A percentile compares a stretch with the other conserved stretches of the same genome.
phyloP scores from a whole-genome alignment of 108 stramenopile genomes.

The Cyclostephanos invisitatus region DNA sequence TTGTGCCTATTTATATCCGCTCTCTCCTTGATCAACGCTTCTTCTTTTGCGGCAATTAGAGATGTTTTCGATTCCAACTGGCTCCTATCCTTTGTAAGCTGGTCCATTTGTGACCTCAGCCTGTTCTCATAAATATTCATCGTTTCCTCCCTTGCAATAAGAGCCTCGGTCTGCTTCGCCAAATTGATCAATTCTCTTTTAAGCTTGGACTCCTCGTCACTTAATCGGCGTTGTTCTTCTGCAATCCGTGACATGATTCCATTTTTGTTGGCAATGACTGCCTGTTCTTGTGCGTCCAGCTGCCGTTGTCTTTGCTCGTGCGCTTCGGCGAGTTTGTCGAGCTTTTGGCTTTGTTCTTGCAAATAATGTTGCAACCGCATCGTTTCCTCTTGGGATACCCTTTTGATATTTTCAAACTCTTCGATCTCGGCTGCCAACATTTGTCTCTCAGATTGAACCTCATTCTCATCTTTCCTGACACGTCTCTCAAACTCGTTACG shows the following conservation, averaged over 20 bases:
- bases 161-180: conserved; percentile 15
- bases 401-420: conserved; percentile 28
- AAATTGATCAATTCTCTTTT: conserved; percentile 26
- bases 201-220: conserved; percentile 18
- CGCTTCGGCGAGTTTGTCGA: conserved; percentile 12
- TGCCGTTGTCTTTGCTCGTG: conserved; percentile 19
- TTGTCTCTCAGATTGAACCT: conserved; percentile 10
- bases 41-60: conserved; percentile 16
- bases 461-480: conserved; percentile 7
- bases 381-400: conserved; percentile 28
- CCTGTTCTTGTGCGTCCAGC: conserved; percentile 29
- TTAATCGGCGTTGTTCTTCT: conserved; percentile 23
- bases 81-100: conserved; percentile 23
- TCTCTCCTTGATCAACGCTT: conserved; percentile 5
- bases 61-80: conserved; percentile 15
- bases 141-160: conserved; percentile 6
- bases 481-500: conserved; percentile 13
- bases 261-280: conserved; percentile 19
- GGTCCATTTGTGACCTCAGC: conserved; percentile 10
- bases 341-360: conserved; percentile 34
- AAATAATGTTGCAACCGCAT: conserved; percentile 20
- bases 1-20: conserved; percentile 10
- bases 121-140: conserved; percentile 9
- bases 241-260: conserved; percentile 37
- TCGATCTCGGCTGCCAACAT: conserved; percentile 9